Conservation (phyloP, 352 stramenopile genomes). For the Phytophthora kernoviae region DNA sequence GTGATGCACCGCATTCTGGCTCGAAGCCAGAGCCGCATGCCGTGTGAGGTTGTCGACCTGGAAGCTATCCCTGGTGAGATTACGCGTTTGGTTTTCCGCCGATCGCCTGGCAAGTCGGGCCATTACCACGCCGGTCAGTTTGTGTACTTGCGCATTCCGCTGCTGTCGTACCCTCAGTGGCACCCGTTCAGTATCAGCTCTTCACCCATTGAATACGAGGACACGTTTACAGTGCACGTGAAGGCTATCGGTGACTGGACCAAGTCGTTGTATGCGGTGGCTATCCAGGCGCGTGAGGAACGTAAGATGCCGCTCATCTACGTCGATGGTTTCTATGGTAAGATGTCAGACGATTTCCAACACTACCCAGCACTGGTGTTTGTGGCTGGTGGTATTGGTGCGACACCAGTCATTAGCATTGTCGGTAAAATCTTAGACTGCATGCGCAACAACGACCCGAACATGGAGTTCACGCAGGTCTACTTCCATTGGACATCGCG, state of each 20-base stretch:
- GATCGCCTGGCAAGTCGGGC: constrained; percentile 69
- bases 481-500: constrained; percentile 89
- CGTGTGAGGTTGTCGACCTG: constrained; percentile 82
- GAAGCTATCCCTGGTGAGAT: constrained; percentile 84
- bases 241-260: constrained; percentile 82
- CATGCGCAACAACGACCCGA: constrained; percentile 80
- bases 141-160: constrained; percentile 74
- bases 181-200: constrained; percentile 89
- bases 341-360: constrained; percentile 85
- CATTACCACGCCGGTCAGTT: constrained; percentile 87
- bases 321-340: constrained; percentile 84
- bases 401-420: constrained; percentile 89
- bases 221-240: constrained; percentile 85
- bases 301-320: constrained; percentile 84
- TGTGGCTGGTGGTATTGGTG: constrained; percentile 85
- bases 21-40: constrained; percentile 68
- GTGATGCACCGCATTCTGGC: constrained; percentile 82
- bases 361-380: constrained; percentile 83
- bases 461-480: constrained; percentile 69
- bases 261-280: constrained; percentile 73
- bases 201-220: constrained; percentile 83
- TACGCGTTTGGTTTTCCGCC: constrained; percentile 80
- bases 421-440: constrained; percentile 85
- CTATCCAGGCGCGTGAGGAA: constrained; percentile 78
- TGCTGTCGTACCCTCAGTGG: constrained; percentile 79